These are phyloP conservation scores for Plasmodium falciparum DNA, from an alignment of 169 alveolate genomes.

Conservation along the genomic window DNA sequence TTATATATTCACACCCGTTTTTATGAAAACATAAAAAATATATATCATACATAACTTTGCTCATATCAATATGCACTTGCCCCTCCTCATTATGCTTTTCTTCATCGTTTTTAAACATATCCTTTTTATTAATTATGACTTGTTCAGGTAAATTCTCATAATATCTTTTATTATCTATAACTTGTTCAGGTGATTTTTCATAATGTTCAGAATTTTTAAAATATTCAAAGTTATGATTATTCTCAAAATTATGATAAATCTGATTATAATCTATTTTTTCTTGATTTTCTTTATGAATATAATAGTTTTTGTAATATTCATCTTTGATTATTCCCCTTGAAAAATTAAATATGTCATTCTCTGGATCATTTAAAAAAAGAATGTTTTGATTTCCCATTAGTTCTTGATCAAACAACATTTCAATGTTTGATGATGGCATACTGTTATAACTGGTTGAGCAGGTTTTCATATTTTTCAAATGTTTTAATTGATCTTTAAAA, in stretches of 20 bases:
- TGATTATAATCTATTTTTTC: too few species aligned
- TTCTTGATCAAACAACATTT: background rate
- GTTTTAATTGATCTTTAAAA: constrained; percentile 15
- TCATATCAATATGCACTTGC: constrained; percentile 5
- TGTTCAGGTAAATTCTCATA: background rate
- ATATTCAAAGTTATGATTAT: background rate
- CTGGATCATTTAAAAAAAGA: constrained; percentile 15
- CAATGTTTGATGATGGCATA: background rate
- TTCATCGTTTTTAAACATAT: background rate
- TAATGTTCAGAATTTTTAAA: background rate
- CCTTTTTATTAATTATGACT: background rate
- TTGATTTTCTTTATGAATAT: too few species aligned
- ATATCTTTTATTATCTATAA: background rate
- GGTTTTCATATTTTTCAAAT: constrained; percentile 13
- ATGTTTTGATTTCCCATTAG: constrained; percentile 10
- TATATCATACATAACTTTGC: constrained; percentile 53
- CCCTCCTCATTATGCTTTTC: background rate
- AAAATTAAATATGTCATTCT: background rate
- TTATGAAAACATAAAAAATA: constrained; percentile 66
- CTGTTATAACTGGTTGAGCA: constrained; percentile 21
- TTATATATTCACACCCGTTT: constrained; percentile 67
- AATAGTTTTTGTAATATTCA: too few species aligned
- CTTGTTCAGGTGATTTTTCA: constrained; percentile 17
- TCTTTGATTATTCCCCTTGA: background rate
- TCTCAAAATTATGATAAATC: too few species aligned